Base-by-base conservation (phyloP, 495 filamentous ascomycete genomes). In the Penicillium arizonense region DNA sequence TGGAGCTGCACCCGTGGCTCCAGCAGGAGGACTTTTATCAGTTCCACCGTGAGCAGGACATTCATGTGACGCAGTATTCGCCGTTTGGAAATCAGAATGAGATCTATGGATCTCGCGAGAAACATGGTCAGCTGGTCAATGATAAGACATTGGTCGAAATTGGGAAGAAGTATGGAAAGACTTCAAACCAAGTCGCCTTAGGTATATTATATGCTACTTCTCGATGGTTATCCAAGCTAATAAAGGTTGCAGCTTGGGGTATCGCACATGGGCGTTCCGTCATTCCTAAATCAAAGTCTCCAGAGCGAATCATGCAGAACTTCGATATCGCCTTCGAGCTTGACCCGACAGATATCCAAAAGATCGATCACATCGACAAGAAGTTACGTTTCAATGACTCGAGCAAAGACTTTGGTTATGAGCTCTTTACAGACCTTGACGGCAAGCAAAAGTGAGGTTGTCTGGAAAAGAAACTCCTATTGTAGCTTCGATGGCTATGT, bases 21-120 rank as follows among this genome's bases (percentile, higher is more conserved):
- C 82, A 84, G 58, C 84, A 87, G 47, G 64, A 70, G n/a, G 69
- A 63, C 0, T 86, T 87, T 56, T 63, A 64, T 30, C 65, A 80
- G 18, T 87, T 63, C 58, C 75, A 80, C 47, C 65, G 69, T 23
- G 54, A 53, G 0, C 72, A 77, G 32, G 78, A 75, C 4, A 83
- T 89, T 39, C 81, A 82, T 54, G 71, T 87, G 23, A 77, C 77
- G 14, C 80, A 82, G 23, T 87, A 86, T 57, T 82, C 77, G 5
- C 82, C 84, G 0, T 80, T 88, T 24, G 87, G 82, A 30, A 89
- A 89, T 54, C 79, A 81, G 65, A 89, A 88, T 55, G 73, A 78
- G 28, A 72, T 79, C 41, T 90, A 88, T 21, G 36, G 37, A 58
- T 47, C 45, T 16, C 59, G 59, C 23, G 53, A 55, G 12, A 5